Conservation (phyloP, 2,329 filamentous ascomycete genomes). For the Aureobasidium vineae region DNA sequence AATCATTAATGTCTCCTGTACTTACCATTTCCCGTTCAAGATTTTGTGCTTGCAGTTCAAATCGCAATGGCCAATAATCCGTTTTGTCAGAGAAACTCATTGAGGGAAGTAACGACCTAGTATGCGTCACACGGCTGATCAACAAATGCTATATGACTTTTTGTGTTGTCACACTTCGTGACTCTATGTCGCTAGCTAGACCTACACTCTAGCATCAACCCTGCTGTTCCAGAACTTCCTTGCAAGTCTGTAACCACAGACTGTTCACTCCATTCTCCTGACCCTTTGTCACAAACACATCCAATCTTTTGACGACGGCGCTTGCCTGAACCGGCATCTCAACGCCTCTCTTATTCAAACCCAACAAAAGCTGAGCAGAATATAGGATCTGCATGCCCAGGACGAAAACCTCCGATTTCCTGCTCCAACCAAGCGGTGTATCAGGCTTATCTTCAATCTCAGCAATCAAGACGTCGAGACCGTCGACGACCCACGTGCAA, state of each 20-base stretch:
- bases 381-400: conserved; percentile 52
- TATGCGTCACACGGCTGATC: too few relatives aligned
- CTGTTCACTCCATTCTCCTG: conserved; percentile 36
- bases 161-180: too few relatives aligned
- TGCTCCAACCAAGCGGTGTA: conserved; percentile 70
- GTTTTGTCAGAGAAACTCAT: too few relatives aligned
- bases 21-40: background rate
- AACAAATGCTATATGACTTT: too few relatives aligned
- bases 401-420: conserved; percentile 65
- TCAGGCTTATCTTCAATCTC: conserved; percentile 49
- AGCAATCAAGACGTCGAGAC: conserved; percentile 48
- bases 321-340: conserved; percentile 30
- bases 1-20: conserved; percentile 9
- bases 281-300: conserved; percentile 33
- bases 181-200: background rate
- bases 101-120: too few relatives aligned
- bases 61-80: too few relatives aligned
- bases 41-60: background rate
- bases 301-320: conserved; percentile 35
- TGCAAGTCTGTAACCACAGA: conserved; percentile 41
- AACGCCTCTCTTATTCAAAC: conserved; percentile 28
- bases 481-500: conserved; percentile 52
- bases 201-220: background rate
- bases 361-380: conserved; percentile 43
- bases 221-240: conserved; percentile 36